Base-by-base conservation (phyloP, 306 rosid species). In the Prunus mongolica region DNA sequence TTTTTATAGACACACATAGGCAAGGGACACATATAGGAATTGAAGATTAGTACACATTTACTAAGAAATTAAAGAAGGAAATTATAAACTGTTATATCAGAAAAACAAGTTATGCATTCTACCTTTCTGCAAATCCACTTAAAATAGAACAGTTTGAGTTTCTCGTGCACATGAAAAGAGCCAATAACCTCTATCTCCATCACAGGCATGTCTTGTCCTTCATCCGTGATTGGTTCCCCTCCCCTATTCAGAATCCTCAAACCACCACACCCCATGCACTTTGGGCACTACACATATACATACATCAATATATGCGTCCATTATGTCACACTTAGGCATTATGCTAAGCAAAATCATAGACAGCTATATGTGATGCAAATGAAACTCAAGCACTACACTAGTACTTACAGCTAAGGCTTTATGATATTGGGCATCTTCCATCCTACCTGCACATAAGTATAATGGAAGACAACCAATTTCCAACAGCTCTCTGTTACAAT, bases 91-190 rank as follows among this genome's bases (percentile, higher is more conserved):
- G 13, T 60, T 25, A 0, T 60, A 60, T 60, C 52, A 47, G 52
- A 47, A 47, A 11, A 2, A 12, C 12, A 10, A 47, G 15, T 8
- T 47, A 10, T 11, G 3, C 5, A 25, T 12, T 10, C 62, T 25
- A 63, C 67, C 67, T 63, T 30, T 63, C 67, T 63, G 45, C 67
- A 30, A 19, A 63, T 63, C 45, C 67, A 63, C 67, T 20, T 28
- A 63, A 63, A 63, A n/a, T 63, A 63, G 45, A 63, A 63, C 22
- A 30, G 44, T 18, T 63, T 28, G 13, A 30, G 8, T 8, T 63
- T 63, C 46, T 30, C 2, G 67, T 63, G 46, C 67, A 63, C 44
- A 28, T 16, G 45, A 30, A 63, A 63, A 30, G 46, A 19, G 22
- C 67, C 67, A 63, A 15, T 12, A 30, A 30, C 22, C 45, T 63